These are phyloP conservation scores for Amphirosellinia nigrospora DNA, from an alignment of 495 filamentous ascomycete species.

Conservation along the genomic window DNA sequence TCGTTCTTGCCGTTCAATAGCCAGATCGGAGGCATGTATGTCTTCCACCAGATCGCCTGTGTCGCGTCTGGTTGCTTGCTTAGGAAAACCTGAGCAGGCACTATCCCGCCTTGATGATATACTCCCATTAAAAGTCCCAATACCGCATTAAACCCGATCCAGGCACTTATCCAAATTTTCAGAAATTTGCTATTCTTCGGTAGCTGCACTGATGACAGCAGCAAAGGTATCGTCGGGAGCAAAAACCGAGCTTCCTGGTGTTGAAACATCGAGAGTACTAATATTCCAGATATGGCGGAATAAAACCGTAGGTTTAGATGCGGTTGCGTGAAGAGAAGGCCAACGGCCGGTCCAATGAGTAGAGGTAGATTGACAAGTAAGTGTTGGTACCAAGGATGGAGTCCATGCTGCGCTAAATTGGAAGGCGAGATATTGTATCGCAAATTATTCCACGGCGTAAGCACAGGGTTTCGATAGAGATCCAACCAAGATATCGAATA, in stretches of 20 bases:
- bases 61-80: constrained; percentile 65
- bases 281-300: constrained; percentile 82
- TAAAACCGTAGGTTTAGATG: constrained; percentile 64
- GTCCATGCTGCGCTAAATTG: constrained; percentile 87
- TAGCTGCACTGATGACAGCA: constrained; percentile 80
- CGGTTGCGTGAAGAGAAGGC: constrained; percentile 67
- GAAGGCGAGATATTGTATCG: constrained; percentile 77
- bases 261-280: constrained; percentile 80
- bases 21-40: constrained; percentile 93
- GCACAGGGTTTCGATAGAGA: constrained; percentile 64
- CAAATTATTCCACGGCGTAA: constrained; percentile 92
- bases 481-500: constrained; percentile 62
- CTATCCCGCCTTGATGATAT: constrained; percentile 92
- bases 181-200: constrained; percentile 59
- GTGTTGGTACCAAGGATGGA: constrained; percentile 93
- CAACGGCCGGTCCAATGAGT: constrained; percentile 85
- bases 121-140: constrained; percentile 86
- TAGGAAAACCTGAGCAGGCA: constrained; percentile 76
- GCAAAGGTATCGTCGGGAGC: constrained; percentile 83
- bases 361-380: constrained; percentile 83
- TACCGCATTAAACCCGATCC: constrained; percentile 82
- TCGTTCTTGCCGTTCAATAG: constrained; percentile 78
- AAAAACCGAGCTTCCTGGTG: constrained; percentile 97
- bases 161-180: constrained; percentile 66
- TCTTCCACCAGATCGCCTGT: constrained; percentile 94